Conservation (phyloP, 306 rosid species). For the Dryas octopetala region DNA sequence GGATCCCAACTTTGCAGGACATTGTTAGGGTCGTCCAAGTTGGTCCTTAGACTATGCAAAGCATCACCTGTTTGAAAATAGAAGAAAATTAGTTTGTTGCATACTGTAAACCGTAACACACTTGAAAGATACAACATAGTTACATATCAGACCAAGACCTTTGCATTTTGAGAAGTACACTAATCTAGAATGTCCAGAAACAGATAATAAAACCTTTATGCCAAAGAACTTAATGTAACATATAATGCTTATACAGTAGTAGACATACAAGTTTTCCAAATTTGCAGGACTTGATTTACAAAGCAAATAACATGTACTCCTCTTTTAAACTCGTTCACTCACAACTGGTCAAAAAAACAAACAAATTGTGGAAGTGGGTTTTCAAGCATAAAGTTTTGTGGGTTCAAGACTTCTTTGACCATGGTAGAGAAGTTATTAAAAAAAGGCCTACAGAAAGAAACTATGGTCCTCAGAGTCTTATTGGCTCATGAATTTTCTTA, state of each 20-base stretch:
- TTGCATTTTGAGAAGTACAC: constrained; percentile 11
- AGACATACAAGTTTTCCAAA: background rate
- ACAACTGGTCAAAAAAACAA: constrained; percentile 5
- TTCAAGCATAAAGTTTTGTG: background rate
- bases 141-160: background rate
- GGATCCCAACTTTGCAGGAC: constrained; percentile 99
- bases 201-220: background rate
- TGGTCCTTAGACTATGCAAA: constrained; percentile 83
- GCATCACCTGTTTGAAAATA: constrained; percentile 80
- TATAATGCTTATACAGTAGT: background rate
- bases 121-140: background rate
- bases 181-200: background rate
- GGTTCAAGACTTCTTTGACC: background rate
- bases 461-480: constrained; percentile 21
- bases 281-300: background rate
- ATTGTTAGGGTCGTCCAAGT: constrained; percentile 88
- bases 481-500: constrained; percentile 5
- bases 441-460: background rate
- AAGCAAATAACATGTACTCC: background rate
- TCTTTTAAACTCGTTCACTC: background rate
- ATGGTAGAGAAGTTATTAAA: background rate
- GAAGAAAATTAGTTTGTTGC: constrained; percentile 24
- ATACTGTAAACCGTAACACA: background rate
- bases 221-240: constrained; percentile 7
- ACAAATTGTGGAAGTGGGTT: background rate